A percentile compares a stretch with the other conserved stretches of the same genome.
Conservation (phyloP, 805 yeast genomes). For the Suhomyces vadensis region DNA sequence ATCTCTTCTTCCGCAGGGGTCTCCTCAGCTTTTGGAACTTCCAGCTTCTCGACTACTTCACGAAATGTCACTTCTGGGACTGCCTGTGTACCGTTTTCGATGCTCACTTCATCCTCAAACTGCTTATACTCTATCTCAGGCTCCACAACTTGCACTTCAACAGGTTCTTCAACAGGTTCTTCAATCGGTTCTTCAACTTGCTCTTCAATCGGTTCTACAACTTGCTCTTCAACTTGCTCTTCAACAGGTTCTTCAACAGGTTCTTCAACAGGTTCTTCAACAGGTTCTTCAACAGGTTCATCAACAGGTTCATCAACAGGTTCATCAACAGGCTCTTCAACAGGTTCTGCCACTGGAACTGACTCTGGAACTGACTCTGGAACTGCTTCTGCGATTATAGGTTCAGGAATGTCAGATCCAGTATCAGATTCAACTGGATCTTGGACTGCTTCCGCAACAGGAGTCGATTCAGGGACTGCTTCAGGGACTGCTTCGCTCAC, state of each 20-base stretch:
- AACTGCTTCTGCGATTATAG: not conserved
- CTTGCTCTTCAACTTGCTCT: conserved; percentile 6
- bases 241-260: conserved; percentile 8
- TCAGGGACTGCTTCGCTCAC: not conserved
- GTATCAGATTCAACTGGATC: conserved; percentile 1
- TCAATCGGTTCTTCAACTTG: not conserved
- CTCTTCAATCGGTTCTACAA: not conserved
- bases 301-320: conserved; percentile 3
- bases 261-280: conserved; percentile 3
- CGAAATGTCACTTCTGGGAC: not conserved
- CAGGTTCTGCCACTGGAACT: not conserved
- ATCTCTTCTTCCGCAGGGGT: conserved; percentile 7
- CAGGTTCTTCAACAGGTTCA: conserved; percentile 7
- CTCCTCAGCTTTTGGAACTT: no score
- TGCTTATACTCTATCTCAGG: no score
- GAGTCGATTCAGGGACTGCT: conserved; percentile 1
- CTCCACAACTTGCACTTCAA: not conserved
- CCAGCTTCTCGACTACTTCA: no score
- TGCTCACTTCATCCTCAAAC: no score
- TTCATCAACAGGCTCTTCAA: not conserved
- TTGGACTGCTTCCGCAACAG: conserved; percentile 2
- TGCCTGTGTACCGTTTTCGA: not conserved
- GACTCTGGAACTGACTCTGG: not conserved
- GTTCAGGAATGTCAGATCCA: not conserved
- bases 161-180: not conserved